Base-by-base conservation (phyloP, 2,329 filamentous ascomycete genomes). In the Cladosporium sp. region DNA sequence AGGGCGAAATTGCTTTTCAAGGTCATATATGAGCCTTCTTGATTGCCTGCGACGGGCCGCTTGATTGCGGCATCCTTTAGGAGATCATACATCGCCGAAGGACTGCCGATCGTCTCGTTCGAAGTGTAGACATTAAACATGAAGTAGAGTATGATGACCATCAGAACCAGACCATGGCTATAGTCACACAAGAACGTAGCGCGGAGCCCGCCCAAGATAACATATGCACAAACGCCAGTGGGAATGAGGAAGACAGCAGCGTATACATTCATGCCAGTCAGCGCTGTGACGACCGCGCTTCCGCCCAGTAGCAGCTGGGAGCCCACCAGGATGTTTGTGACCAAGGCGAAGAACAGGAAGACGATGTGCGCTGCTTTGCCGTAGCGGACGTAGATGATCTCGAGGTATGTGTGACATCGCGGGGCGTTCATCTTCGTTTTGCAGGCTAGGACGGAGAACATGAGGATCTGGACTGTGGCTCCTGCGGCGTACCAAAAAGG, bases 261-360 rank as follows among this genome's bases (percentile, higher is more conserved):
- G 58, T 76, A 77, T 6, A 77, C 74, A 49, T 75, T 73, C 74
- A 78, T 77, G 9, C 74, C 75, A 1, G 74, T 73, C 22, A 78
- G 58, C 3, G 72, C 67, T 7, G 74, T 74, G 3, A 79, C 74
- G 5, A 77, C 75, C 3, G 75, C 75, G 56, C 72, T 74, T 7
- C 75, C 77, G 9, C 77, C 76, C 3, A 78, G 66, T 12, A 78
- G 67, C n/a, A 79, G 61, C 58, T 75, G 73, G 40, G 71, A 73
- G 5, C 74, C 73, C 22, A 76, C 74, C 3, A 77, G 64, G 34
- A 78, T 73, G 52, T 77, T 78, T 8, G 74, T 77, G 3, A 74
- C 66, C 15, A 77, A 65, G 1, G 73, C 74, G 48, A 57, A 57
- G 40, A 58, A 58, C 25, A 54, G 17, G 22, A 57, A 57, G 36